Evolutionary conservation across 768 basidiomycete genomes (phyloP), one percentile per base, ranked within the genome.

Genomic region (Daedalea quercina): DNA sequence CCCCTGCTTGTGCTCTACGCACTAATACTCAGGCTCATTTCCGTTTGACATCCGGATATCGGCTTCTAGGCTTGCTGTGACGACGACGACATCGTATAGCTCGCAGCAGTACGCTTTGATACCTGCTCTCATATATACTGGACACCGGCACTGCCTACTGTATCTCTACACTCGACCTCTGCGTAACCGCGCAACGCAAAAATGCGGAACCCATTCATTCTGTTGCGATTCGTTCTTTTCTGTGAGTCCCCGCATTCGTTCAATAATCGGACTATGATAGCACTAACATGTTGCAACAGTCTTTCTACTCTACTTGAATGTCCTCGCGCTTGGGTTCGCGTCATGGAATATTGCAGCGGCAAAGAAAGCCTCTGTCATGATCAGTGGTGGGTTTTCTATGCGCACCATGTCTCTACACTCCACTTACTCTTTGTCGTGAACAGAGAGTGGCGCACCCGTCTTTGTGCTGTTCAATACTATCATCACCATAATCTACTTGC

Each of bases 221-320:
- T 81, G 50, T 62, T 77, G 53, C 80, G 85, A 50, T 73, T 78
- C 24, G 73, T 82, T 37, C 65, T 79, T 51, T 78, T 85, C 56
- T 75, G 85, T 84, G 54, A 63, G 80, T 63, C 46, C 25, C 2
- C n/a, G 42, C 46, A 6, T 51, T 13, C 9, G 7, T 42, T 40
- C 12, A 24, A 12, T 22, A 17, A 12, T 33, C 15, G 41, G 37
- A 22, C 22, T 7, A 17, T 11, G 28, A 40, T 17, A 25, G 3
- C 23, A 45, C 23, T 53, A 44, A 51, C 20, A 9, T 25, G 24
- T 8, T 20, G 34, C 24, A 51, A 1, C 59, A 79, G 77, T 72
- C 54, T 70, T 83, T 42, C 69, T 83, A 35, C 58, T 70, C 9
- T 79, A 76, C 57, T 65, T 83, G 41, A 80, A 75, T 58, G 53